These are phyloP conservation scores for Rhododendron ferrugineum DNA, from an alignment of 148 eudicot genomes.

Conservation along the genomic window DNA sequence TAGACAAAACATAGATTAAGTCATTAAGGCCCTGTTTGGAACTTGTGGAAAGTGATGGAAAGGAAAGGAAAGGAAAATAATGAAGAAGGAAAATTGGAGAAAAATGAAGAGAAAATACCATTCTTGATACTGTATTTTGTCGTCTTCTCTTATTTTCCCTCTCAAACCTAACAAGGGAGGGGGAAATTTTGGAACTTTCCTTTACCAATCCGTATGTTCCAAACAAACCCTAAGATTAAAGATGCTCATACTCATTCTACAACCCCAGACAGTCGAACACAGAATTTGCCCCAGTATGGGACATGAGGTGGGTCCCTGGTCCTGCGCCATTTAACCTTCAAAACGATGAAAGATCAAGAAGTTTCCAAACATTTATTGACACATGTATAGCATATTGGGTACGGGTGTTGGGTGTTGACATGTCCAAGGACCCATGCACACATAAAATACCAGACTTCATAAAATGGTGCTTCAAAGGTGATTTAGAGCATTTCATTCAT, in stretches of 20 bases:
- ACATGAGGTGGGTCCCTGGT: background rate
- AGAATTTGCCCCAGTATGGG: background rate
- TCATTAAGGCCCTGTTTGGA: background rate
- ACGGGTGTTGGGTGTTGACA: background rate
- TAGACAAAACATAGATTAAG: background rate
- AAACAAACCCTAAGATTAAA: background rate
- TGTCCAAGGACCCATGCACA: background rate
- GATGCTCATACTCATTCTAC: background rate
- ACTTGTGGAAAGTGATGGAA: background rate
- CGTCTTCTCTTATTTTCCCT: background rate
- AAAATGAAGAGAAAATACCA: background rate
- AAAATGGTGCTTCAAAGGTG: background rate
- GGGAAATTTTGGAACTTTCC: background rate
- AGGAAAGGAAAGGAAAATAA: background rate
- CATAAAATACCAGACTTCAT: background rate
- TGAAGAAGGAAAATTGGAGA: background rate
- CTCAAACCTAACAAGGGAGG: background rate
- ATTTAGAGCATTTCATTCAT: background rate
- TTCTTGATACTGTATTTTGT: background rate
- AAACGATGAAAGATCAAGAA: background rate
- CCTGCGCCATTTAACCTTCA: background rate
- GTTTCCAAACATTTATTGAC: background rate
- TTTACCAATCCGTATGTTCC: background rate
- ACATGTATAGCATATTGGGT: background rate
- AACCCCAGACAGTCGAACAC: background rate